A percentile compares a stretch with the other conserved stretches of the same genome.
Evolutionary conservation across 2,329 filamentous ascomycete species (phyloP).

Genomic region (Xylariaceae sp.): DNA sequence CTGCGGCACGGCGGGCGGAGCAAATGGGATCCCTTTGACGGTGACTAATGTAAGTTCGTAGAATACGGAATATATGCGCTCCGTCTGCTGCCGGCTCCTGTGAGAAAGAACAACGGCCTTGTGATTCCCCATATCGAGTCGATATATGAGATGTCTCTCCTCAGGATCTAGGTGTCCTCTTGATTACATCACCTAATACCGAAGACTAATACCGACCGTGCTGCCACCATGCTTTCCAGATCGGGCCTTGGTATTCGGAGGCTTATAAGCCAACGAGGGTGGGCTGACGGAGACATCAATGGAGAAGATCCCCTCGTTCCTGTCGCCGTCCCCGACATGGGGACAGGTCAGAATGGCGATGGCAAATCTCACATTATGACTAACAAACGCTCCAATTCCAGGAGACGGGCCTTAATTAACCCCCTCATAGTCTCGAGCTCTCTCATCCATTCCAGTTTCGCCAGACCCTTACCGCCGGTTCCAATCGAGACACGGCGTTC

Average conservation of each 20-base stretch:
- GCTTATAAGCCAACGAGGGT: slow-evolving; percentile 36
- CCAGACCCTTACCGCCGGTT: slow-evolving; percentile 36
- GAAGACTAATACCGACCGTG: neutral
- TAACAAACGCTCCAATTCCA: slow-evolving; percentile 28
- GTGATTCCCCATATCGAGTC: slow-evolving; percentile 25
- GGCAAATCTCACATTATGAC: slow-evolving; percentile 22
- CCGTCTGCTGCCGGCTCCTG: slow-evolving; percentile 14
- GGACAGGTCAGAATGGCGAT: slow-evolving; percentile 18
- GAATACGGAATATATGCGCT: slow-evolving; percentile 19
- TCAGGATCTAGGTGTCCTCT: slow-evolving; percentile 20
- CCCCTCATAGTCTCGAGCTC: slow-evolving; percentile 37
- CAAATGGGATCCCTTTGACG: slow-evolving; percentile 21
- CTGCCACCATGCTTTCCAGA: slow-evolving; percentile 36
- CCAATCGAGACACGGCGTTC: slow-evolving; percentile 37
- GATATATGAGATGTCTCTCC: slow-evolving; percentile 29
- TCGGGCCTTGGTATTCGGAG: slow-evolving; percentile 41
- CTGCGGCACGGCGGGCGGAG: slow-evolving; percentile 19
- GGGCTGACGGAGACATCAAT: slow-evolving; percentile 23
- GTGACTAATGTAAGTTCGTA: slow-evolving; percentile 13
- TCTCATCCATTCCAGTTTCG: slow-evolving; percentile 37
- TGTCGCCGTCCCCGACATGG: neutral
- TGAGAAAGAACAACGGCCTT: slow-evolving; percentile 18
- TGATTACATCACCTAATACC: slow-evolving; percentile 25
- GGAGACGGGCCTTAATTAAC: slow-evolving; percentile 30
- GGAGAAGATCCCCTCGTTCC: slow-evolving; percentile 19